Percentiles rank a stretch among this genome's conserved stretches.
phyloP scores from a whole-genome alignment of 495 filamentous ascomycete genomes.

The Podospora fimiseda region DNA sequence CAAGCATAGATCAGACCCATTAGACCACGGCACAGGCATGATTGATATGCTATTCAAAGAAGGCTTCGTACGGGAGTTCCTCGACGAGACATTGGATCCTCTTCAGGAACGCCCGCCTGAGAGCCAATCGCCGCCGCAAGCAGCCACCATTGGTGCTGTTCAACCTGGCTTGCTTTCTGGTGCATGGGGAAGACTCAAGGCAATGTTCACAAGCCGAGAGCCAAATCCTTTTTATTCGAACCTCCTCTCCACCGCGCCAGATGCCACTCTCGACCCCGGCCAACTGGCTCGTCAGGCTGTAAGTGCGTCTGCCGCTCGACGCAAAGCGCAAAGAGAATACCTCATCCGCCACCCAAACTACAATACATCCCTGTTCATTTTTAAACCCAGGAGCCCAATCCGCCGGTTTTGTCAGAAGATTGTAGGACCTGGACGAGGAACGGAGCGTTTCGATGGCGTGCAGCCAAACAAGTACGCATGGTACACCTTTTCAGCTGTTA shows the following conservation, averaged over 20 bases:
- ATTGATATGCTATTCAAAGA: conserved; percentile 95
- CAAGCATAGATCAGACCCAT: conserved; percentile 63
- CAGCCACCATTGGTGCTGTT: conserved; percentile 21
- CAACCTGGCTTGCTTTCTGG: conserved; percentile 51
- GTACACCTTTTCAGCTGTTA: conserved; percentile 88
- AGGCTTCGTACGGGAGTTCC: conserved; percentile 87
- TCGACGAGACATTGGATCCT: conserved; percentile 61
- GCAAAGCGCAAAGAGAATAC: conserved; percentile 84
- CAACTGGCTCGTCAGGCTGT: conserved; percentile 87
- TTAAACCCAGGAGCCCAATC: conserved; percentile 67
- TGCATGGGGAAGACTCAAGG: conserved; percentile 50
- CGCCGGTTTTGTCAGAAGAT: conserved; percentile 80
- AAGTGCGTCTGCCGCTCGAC: conserved; percentile 71
- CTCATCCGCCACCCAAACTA: conserved; percentile 81
- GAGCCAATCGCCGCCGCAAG: conserved; percentile 29
- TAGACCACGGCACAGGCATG: conserved; percentile 81
- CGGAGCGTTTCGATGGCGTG: conserved; percentile 77
- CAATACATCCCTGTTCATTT: conserved; percentile 88
- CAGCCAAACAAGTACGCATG: conserved; percentile 81
- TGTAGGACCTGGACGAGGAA: conserved; percentile 85
- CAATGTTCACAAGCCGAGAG: conserved; percentile 55
- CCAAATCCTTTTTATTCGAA: conserved; percentile 95
- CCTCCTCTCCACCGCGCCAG: conserved; percentile 61
- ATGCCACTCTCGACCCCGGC: conserved; percentile 73
- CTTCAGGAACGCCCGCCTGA: conserved; percentile 36